phyloP scores from a whole-genome alignment of 805 yeast genomes.

The Candida cerambycidarum region DNA sequence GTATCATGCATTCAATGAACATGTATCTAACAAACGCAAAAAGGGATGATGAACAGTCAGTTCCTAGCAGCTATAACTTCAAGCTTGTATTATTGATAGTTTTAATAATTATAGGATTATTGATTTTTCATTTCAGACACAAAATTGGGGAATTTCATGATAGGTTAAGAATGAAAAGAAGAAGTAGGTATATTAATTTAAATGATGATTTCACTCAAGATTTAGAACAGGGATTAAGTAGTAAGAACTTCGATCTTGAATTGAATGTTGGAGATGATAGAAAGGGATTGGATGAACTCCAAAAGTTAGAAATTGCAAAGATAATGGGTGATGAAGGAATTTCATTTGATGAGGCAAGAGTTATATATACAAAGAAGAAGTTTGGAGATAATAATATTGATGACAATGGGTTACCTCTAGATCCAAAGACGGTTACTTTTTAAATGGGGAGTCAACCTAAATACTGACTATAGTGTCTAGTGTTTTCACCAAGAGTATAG shows the following conservation, averaged over 20 bases:
- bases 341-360: constrained; percentile 70
- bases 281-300: constrained; percentile 56
- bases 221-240: constrained; percentile 53
- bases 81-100: constrained; percentile 18
- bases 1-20: constrained; percentile 14
- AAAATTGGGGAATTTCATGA: constrained; percentile 27
- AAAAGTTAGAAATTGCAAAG: constrained; percentile 49
- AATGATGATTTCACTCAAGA: constrained; percentile 15
- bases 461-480: too few species aligned
- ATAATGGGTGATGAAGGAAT: constrained; percentile 54
- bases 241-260: constrained; percentile 56
- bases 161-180: constrained; percentile 25
- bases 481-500: too few species aligned
- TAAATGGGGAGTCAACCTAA: too few species aligned
- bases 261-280: constrained; percentile 54
- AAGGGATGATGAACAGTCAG: constrained; percentile 2
- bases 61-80: constrained; percentile 13
- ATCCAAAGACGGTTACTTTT: constrained; percentile 60
- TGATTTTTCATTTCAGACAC: constrained; percentile 34
- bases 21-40: too few species aligned
- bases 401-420: constrained; percentile 65
- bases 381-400: constrained; percentile 56
- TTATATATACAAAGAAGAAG: constrained; percentile 44
- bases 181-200: constrained; percentile 19
- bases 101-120: constrained; percentile 16